Evolutionary conservation across 805 yeast genomes (phyloP), one percentile per base, ranked within the genome.

Genomic region (Hanseniaspora mollemarum): DNA sequence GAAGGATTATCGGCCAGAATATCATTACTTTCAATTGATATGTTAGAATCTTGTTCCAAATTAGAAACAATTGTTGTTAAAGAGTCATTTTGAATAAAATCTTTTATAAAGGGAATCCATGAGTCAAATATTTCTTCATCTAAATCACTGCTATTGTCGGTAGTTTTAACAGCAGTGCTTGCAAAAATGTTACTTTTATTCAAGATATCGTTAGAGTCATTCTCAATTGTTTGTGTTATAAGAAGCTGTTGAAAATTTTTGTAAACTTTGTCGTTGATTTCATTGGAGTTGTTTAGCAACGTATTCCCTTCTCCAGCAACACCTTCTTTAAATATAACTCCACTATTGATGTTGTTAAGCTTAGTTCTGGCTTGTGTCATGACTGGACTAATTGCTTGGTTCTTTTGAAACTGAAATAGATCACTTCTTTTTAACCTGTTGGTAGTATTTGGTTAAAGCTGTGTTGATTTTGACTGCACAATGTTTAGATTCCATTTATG

Each of bases 61-160:
- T 25, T 15, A 2, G 13, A 4, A 4, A 48, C 35, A 13, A 43
- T 37, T 29, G 26, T 13, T 21, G 36, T 24, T 2, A 48, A 22
- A 3, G 43, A n/a, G 8, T 42, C 45, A 35, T 40, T 42, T 26
- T 48, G 29, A 8, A 48, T 36, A 26, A 48, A 48, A 19, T 39
- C 44, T 18, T 39, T 48, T 9, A 48, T 48, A 9, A 48, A 48
- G 5, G 51, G 51, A 15, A 48, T 18, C 51, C 51, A 48, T 7
- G 44, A 26, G 29, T 48, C 51, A 48, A 40, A 48, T 18, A 22
- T 37, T n/a, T 39, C 41, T 15, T 40, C 38, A 19, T 31, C 28
- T 10, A n/a, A 12, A 39, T 25, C 43, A 10, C 10, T n/a, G 13
- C 35, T 43, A 15, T 33, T 32, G 22, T 31, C 25, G 6, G 24